Evolutionary conservation across 2,329 filamentous ascomycete species (phyloP), one percentile per base, ranked within the genome.

Genomic region (Phialophora macrospora): DNA sequence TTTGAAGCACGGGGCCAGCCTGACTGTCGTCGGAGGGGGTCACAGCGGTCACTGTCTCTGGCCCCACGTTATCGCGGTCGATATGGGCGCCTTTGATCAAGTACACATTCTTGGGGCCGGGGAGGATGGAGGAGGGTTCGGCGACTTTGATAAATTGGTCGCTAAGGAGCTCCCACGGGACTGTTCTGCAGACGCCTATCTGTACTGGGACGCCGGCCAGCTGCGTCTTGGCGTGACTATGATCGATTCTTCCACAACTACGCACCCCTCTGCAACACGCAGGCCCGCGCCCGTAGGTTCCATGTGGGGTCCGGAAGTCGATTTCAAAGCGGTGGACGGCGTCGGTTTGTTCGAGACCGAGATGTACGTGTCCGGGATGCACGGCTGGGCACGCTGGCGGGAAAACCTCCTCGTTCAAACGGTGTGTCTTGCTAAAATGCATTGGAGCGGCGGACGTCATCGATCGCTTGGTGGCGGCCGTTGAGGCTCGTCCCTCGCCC

Each of bases 371-470:
- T 83, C 83, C 1, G 71, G 67, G 12, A 85, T 89, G 82, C 85
- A 89, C 58, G 83, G 83, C 26, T n/a, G 85, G 85, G 0, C 85
- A 88, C 59, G 79, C 79, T 20, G 77, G 81, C 24, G 81, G 83
- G 70, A 88, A 87, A 77, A 88, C 85, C 0, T 88, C 83, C 9
- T 81, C 86, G 0, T 88, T 89, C 78, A 88, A 89, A 76, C 81
- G 87, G 70, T 89, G 87, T 72, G 49, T 89, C 32, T 88, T 89
- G 70, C 74, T 89, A 7, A 84, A 83, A 64, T 0, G 72, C 44
- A 82, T 88, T 12, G 78, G 78, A 67, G 64, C 62, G 57, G 46
- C 1, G 1, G 60, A 74, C 1, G 46, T 85, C 0, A 71, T 74
- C 26, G 55, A 76, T 0, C 70, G 70, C 4, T 75, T 89, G 52